Conservation (phyloP, 2,329 filamentous ascomycete genomes). For the Pseudogymnoascus sp. region DNA sequence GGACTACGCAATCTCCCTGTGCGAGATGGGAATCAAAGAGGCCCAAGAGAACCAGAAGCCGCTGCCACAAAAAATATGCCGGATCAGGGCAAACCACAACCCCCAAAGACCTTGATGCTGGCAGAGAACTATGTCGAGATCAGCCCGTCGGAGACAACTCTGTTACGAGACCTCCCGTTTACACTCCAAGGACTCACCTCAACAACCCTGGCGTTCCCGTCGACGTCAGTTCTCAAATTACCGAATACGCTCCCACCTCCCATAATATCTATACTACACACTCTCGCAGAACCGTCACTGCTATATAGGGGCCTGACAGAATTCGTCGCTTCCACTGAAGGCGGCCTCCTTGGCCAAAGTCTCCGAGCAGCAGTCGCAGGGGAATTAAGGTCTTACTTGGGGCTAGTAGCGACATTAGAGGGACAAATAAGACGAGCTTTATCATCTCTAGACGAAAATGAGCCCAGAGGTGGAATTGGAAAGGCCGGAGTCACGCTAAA, state of each 20-base stretch:
- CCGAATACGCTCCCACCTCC: conserved; percentile 74
- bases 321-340: conserved; percentile 74
- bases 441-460: conserved; percentile 59
- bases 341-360: conserved; percentile 85
- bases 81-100: conserved; percentile 21
- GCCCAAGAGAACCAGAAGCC: conserved; percentile 26
- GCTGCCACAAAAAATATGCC: conserved; percentile 20
- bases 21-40: conserved; percentile 25
- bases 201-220: conserved; percentile 68
- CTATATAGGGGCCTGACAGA: conserved; percentile 72
- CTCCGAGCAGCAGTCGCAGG: conserved; percentile 75
- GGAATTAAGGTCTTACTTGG: conserved; percentile 82
- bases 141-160: conserved; percentile 54
- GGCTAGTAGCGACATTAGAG: conserved; percentile 84
- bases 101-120: conserved; percentile 44
- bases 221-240: conserved; percentile 60
- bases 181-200: conserved; percentile 89
- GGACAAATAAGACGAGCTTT: conserved; percentile 81
- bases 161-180: conserved; percentile 78
- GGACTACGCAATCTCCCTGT: conserved; percentile 33
- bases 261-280: conserved; percentile 77
- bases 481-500: conserved; percentile 90
- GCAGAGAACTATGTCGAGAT: conserved; percentile 48
- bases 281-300: conserved; percentile 86
- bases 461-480: conserved; percentile 61